phyloP scores from a whole-genome alignment of 495 filamentous ascomycete genomes.

The Lindgomyces ingoldianus region DNA sequence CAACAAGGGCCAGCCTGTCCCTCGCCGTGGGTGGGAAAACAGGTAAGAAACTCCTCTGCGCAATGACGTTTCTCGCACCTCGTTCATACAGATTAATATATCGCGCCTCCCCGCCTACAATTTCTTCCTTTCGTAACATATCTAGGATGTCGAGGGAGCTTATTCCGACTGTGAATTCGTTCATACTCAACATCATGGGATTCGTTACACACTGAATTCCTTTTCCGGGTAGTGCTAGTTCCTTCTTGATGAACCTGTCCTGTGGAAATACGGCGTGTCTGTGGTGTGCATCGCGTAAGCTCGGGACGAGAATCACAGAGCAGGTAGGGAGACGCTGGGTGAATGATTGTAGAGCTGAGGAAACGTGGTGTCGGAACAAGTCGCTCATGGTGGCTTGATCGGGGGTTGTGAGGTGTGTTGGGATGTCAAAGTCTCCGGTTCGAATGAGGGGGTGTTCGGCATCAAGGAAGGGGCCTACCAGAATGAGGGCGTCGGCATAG shows the following conservation, averaged over 20 bases:
- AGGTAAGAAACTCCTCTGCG: conserved; percentile 88
- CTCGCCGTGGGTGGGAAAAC: conserved; percentile 77
- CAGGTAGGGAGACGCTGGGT: conserved; percentile 68
- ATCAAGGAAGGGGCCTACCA: conserved; percentile 88
- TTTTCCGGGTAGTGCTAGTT: conserved; percentile 62
- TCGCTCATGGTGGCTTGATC: conserved; percentile 77
- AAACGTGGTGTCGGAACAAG: conserved; percentile 79
- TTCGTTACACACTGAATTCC: conserved; percentile 77
- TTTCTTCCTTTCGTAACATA: conserved; percentile 76
- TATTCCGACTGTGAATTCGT: conserved; percentile 78
- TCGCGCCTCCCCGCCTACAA: conserved; percentile 57
- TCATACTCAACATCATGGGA: conserved; percentile 80
- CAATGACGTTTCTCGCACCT: conserved; percentile 70
- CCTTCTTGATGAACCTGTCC: conserved; percentile 69
- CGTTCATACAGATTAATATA: conserved; percentile 65
- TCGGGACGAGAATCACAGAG: conserved; percentile 80
- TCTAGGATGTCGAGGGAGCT: conserved; percentile 81
- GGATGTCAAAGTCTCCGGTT: conserved; percentile 86
- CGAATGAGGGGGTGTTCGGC: conserved; percentile 86
- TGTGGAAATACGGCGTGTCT: conserved; percentile 91
- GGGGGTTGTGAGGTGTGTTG: conserved; percentile 65
- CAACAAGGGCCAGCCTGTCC: conserved; percentile 48
- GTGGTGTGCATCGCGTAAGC: conserved; percentile 73
- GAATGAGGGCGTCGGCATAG: conserved; percentile 75
- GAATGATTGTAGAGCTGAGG: conserved; percentile 64